Evolutionary conservation across 441 rosid genomes (phyloP).

Genomic region (Pelargonium cotyledonis): DNA sequence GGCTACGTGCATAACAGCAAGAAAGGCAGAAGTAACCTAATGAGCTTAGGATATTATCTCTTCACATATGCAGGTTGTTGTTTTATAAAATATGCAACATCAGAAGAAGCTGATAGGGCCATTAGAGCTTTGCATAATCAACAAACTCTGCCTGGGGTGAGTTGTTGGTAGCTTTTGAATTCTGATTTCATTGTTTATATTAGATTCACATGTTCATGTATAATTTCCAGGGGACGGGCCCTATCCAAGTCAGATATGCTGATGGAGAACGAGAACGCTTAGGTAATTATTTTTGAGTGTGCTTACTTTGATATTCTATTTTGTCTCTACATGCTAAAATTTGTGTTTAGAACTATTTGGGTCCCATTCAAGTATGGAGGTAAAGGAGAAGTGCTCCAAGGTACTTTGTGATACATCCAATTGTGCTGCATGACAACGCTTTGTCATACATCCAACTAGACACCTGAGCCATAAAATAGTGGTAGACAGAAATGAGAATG

Average conservation of each 20-base stretch:
- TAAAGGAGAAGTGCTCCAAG: constrained; percentile 1
- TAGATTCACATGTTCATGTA: constrained; percentile 24
- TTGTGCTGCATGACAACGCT: background rate
- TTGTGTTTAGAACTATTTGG: background rate
- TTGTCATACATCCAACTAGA: background rate
- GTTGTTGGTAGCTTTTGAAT: constrained; percentile 28
- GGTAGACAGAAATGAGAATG: too few species aligned
- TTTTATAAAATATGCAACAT: constrained; percentile 90
- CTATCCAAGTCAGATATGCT: constrained; percentile 97
- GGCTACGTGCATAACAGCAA: constrained; percentile 19
- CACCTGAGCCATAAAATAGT: background rate
- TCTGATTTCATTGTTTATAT: constrained; percentile 6
- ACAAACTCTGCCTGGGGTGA: constrained; percentile 88
- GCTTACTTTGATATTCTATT: constrained; percentile 7
- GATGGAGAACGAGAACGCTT: constrained; percentile 98
- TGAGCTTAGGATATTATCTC: constrained; percentile 37
- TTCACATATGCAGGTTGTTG: constrained; percentile 87
- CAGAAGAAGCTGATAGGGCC: constrained; percentile 94
- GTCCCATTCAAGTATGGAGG: background rate
- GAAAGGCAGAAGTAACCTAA: constrained; percentile 28
- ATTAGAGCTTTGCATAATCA: constrained; percentile 95
- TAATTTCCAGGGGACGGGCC: constrained; percentile 73
- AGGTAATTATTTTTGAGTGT: constrained; percentile 44
- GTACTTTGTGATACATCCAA: constrained; percentile 6
- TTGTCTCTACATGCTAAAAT: constrained; percentile 2